Percentiles rank a stretch among this genome's conserved stretches.
These are phyloP conservation scores for Rubus idaeus DNA, from an alignment of 306 rosid species.

Conservation along the genomic window DNA sequence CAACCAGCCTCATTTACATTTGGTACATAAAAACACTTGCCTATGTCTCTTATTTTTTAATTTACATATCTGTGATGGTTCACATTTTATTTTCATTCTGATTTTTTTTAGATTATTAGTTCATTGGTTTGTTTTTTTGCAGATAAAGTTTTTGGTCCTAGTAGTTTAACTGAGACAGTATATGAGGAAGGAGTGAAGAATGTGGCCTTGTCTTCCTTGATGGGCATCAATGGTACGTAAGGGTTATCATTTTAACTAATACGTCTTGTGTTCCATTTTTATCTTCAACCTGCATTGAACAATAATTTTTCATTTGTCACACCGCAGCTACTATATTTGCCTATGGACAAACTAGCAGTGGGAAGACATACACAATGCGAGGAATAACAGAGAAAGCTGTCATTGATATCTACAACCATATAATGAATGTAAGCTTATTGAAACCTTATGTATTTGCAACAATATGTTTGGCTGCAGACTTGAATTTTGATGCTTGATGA, in stretches of 20 bases:
- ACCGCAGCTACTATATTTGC: constrained; percentile 91
- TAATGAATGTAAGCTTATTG: constrained; percentile 55
- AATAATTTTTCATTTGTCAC: constrained; percentile 18
- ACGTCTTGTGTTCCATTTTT: neutral
- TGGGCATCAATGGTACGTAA: constrained; percentile 85
- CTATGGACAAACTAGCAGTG: constrained; percentile 99
- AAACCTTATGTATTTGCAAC: neutral
- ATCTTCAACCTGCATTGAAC: constrained; percentile 6
- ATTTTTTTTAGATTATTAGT: neutral
- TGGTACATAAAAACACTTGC: constrained; percentile 47
- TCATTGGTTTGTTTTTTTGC: constrained; percentile 25
- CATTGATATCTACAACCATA: constrained; percentile 83
- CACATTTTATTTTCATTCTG: neutral
- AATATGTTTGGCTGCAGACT: neutral
- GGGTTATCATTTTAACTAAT: constrained; percentile 16
- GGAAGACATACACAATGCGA: constrained; percentile 97
- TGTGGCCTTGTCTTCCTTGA: constrained; percentile 85
- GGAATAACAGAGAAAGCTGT: constrained; percentile 99
- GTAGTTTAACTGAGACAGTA: constrained; percentile 65
- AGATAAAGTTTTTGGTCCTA: constrained; percentile 93
- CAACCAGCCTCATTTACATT: constrained; percentile 77
- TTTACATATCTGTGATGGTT: too few species aligned
- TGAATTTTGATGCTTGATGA: neutral
- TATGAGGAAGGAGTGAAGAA: constrained; percentile 97
- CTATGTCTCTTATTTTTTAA: neutral